These are phyloP conservation scores for Phytophthora agathidicida DNA, from an alignment of 352 stramenopile species.

Conservation along the genomic window DNA sequence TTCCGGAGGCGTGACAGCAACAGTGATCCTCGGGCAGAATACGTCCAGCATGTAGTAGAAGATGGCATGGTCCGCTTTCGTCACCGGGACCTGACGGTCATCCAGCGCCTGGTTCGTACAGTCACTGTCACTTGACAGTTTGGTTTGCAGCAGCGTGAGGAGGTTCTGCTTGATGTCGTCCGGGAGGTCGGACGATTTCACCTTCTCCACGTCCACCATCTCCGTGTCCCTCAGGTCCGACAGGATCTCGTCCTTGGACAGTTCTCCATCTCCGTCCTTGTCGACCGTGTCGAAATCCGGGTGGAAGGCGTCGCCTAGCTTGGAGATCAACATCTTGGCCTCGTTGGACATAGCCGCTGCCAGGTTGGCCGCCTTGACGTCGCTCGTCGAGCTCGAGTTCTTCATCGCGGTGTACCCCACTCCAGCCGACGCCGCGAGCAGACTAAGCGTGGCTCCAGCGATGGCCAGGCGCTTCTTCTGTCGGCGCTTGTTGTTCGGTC, in stretches of 20 bases:
- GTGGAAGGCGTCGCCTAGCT: constrained; percentile 46
- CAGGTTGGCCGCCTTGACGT: constrained; percentile 18
- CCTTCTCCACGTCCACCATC: constrained; percentile 14
- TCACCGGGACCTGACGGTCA: constrained; percentile 1
- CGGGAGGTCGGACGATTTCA: constrained; percentile 18
- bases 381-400: constrained; percentile 1
- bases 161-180: constrained; percentile 25
- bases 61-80: constrained; percentile 10
- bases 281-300: constrained; percentile 47
- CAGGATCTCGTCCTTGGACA: constrained; percentile 21
- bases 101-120: constrained; percentile 20
- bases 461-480: constrained; percentile 59
- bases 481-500: constrained; percentile 41
- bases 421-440: constrained; percentile 48
- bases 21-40: constrained; percentile 20
- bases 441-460: constrained; percentile 46
- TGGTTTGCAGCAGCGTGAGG: constrained; percentile 13
- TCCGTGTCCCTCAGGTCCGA: constrained; percentile 21
- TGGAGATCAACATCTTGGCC: constrained; percentile 37
- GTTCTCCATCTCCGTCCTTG: constrained; percentile 25
- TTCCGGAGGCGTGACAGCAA: constrained; percentile 19
- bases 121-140: constrained; percentile 25
- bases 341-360: constrained; percentile 14
- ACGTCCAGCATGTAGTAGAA: constrained; percentile 33
- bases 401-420: constrained; percentile 53